Base-by-base conservation (phyloP, 2,329 filamentous ascomycete genomes). In the Sporothrix phasma region DNA sequence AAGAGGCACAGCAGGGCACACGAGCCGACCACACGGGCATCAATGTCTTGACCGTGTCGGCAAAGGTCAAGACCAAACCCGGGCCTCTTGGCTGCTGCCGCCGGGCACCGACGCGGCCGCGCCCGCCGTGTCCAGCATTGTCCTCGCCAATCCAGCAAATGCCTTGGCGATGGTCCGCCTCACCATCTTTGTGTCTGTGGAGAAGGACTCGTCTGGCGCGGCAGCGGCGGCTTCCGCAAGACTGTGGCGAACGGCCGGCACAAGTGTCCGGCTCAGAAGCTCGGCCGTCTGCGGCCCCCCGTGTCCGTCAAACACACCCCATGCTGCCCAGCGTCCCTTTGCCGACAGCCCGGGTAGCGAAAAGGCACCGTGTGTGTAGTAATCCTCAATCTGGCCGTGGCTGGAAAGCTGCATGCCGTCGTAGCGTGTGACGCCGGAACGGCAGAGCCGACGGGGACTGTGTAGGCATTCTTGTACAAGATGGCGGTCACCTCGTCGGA, bases 291-390 rank as follows among this genome's bases (percentile, higher is more conserved):
- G 97, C 95, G 95, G 99, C 69, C 95, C 94, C 51, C 89, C 90
- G 76, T 99, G 94, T 0, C 94, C 94, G 73, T 99, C 94, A 75
- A 97, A 99, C n/a, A 99, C 92, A 64, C 92, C 94, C 94, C 95
- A 99, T 75, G 99, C 99, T 92, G 97, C 97, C 94, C 94, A 99
- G 75, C 67, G 71, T 4, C 19, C 51, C n/a, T 56, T 34, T 82
- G 3, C n/a, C 58, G 13, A 15, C 7, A 70, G 82, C 61, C 82
- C 81, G 3, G 90, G 88, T 7, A 97, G 85, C 75, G 97, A 90
- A 53, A 99, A 91, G 71, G 97, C 96, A 81, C 96, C 96, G 78
- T 99, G 94, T 60, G 92, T 89, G 73, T 97, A 94, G 72, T 99
- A 94, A 72, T 99, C 94, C 77, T 99, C 94, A 65, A 99, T 99